These are phyloP conservation scores for Tephrocybe sp. DNA, from an alignment of 768 basidiomycete genomes.

Conservation along the genomic window DNA sequence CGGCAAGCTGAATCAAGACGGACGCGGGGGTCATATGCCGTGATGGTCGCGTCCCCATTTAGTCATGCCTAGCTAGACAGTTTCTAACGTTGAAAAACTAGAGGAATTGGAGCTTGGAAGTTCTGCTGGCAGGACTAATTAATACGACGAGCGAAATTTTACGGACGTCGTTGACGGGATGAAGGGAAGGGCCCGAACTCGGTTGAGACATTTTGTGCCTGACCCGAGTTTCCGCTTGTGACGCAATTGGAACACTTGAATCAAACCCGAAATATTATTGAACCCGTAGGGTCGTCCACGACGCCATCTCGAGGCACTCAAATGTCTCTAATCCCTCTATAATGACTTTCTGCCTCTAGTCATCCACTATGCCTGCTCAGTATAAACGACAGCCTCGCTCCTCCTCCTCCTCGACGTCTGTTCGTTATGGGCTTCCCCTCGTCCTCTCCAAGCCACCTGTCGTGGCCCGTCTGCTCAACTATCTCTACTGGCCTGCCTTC, in stretches of 20 bases:
- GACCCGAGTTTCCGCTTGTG: constrained; percentile 1
- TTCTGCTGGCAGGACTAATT: no score
- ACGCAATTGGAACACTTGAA: constrained; percentile 12
- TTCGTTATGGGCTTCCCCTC: no score
- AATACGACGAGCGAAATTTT: background rate
- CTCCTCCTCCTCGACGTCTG: constrained; percentile 9
- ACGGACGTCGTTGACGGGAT: background rate
- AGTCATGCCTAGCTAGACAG: no score
- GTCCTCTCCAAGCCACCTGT: constrained; percentile 20
- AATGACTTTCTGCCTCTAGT: background rate
- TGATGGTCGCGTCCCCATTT: no score
- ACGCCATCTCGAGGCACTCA: constrained; percentile 10
- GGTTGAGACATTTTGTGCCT: background rate
- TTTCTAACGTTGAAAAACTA: no score
- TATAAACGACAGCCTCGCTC: background rate
- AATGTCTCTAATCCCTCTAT: constrained; percentile 8
- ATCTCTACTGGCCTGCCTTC: constrained; percentile 39
- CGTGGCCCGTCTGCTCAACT: constrained; percentile 27
- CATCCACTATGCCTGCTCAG: background rate
- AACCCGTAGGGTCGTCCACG: constrained; percentile 3
- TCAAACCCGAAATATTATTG: constrained; percentile 8
- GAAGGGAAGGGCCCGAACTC: background rate
- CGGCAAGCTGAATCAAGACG: no score
- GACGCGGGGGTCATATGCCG: no score
- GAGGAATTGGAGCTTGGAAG: no score